phyloP scores from a whole-genome alignment of 2,329 filamentous ascomycete species.

The Pestalotiopsis sp. region DNA sequence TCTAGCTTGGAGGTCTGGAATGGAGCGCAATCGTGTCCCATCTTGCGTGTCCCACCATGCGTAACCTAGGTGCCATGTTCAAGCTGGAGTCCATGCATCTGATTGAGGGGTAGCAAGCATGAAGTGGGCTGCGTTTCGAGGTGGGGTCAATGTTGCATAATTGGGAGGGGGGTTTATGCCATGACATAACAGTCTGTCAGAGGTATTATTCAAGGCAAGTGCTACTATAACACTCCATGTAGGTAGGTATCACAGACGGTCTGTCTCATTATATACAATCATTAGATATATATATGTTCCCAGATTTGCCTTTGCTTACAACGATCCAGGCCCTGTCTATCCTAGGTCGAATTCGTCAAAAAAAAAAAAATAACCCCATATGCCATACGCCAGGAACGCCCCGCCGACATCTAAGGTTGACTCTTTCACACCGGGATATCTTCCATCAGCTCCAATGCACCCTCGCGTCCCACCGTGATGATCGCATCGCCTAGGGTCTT shows the following conservation, averaged over 20 bases:
- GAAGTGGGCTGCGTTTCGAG: not conserved
- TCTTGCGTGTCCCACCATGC: constrained; percentile 7
- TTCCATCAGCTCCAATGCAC: constrained; percentile 69
- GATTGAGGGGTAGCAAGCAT: not conserved
- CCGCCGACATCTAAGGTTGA: not conserved
- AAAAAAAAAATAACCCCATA: too few species aligned
- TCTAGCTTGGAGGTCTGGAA: not conserved
- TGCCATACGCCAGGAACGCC: not conserved
- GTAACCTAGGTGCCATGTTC: not conserved
- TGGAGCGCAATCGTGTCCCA: constrained; percentile 3
- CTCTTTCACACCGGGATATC: constrained; percentile 61
- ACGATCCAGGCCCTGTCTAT: not conserved
- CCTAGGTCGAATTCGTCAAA: too few species aligned
- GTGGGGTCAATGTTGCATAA: not conserved
- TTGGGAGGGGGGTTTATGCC: not conserved
- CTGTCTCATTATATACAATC: not conserved
- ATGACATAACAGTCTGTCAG: not conserved
- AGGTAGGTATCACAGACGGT: too few species aligned
- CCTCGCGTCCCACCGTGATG: constrained; percentile 69
- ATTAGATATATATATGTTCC: not conserved
- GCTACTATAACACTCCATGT: too few species aligned
- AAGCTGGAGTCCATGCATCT: not conserved
- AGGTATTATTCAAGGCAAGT: not conserved
- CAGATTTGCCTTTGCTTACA: not conserved
- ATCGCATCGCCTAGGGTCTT: constrained; percentile 76